Evolutionary conservation across 805 yeast species (phyloP), one percentile per base, ranked within the genome.

Genomic region (Candida boleticola): DNA sequence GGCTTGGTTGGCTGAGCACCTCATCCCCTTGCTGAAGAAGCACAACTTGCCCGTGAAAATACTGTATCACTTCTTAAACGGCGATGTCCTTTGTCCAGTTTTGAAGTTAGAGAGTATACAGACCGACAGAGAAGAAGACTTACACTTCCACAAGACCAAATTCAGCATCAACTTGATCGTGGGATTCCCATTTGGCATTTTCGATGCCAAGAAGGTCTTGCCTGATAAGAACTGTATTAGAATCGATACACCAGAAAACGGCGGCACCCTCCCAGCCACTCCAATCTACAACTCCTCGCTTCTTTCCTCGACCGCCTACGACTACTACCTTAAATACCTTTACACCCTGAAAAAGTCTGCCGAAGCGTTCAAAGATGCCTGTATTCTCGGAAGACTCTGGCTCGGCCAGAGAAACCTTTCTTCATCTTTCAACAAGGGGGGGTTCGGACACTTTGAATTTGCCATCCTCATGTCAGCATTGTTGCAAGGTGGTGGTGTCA

Each of bases 401-500:
- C 73, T 93, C 32, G 75, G 79, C 38, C 98, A 93, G 64, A 76
- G 96, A 50, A 96, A 95, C 0, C 79, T 89, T 44, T 73, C 78
- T 9, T 80, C 95, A 0, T 63, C 76, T 13, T 58, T 83, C 25
- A 70, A 77, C 14, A 71, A 76, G 33, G 86, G 87, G 25, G 98
- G 98, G 0, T 92, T 93, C 61, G 98, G 98, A 10, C 86, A 84
- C 52, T 89, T 89, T 60, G 98, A 93, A 65, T 89, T 89, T 61
- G 83, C 89, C 23, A 66, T 84, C 29, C 62, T 92, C 39, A 79
- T 89, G 82, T 83, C 95, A 32, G 85, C 89, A 1, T 66, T 93
- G 41, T 68, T 93, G 33, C 80, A 82, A 47, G 97, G 97, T 52
- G 95, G 95, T 51, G 90, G 92, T 45, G 61, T 68, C 5, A 74